Base-by-base conservation (phyloP, 2,329 filamentous ascomycete genomes). In the Aschersonia sp. region DNA sequence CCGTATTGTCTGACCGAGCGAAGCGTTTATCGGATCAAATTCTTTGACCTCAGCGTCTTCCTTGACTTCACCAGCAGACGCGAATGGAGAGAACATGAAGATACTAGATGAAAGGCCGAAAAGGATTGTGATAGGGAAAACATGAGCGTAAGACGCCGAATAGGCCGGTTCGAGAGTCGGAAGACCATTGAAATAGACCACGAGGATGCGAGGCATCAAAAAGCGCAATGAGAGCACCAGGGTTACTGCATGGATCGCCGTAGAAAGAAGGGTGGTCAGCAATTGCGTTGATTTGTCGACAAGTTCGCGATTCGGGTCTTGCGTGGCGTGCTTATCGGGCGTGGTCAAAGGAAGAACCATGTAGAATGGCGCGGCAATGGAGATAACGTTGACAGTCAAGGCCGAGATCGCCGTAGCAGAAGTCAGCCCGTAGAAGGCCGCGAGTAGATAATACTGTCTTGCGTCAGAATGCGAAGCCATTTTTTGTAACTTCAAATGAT, bases 21-120 rank as follows among this genome's bases (percentile, higher is more conserved):
- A 78, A 1, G 85, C 82, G 12, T 70, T 75, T 30, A 70, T 74
- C 0, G 84, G 77, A 54, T 88, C 71, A 58, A 88, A 87, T 30
- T 68, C 61, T 32, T 62, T 61, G 29, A 69, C 63, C 54, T 71
- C 65, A 47, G 71, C 71, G 51, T 80, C 72, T 52, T 70, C 66
- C 43, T 61, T 59, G 12, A 67, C 71, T 30, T 65, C 67, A 30
- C 72, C 74, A 0, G 75, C 72, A 10, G 70, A 73, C 20, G 78
- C 75, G 29, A 78, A 75, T 2, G 83, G 80, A 40, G 78, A 77
- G 62, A 95, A 94, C 54, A 96, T 78, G 61, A 94, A 91, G 44
- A 77, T 75, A 51, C 80, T 80, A 4, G 83, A 80, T 1, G 86
- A 84, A 51, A 79, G 70, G 3, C 89, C 89, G 20, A 85, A 71